Conservation (phyloP, 805 yeast genomes). For the Suhomyces prunicola region DNA sequence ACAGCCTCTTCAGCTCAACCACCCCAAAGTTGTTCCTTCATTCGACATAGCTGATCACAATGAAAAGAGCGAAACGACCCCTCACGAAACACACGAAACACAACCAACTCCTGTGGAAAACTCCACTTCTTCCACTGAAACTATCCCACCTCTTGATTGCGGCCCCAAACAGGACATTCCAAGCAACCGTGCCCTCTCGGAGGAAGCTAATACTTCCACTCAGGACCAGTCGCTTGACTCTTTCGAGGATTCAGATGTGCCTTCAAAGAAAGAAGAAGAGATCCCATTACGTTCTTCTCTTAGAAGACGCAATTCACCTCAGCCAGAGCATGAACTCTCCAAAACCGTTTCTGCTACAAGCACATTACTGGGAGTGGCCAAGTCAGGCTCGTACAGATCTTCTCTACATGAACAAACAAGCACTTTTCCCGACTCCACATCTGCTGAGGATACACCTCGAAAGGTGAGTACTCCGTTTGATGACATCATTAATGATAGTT, state of each 20-base stretch:
- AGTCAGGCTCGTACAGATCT: not conserved
- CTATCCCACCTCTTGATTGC: not conserved
- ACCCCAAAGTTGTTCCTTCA: not conserved
- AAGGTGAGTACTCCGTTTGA: not conserved
- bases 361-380: not conserved
- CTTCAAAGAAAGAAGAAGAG: constrained; percentile 7
- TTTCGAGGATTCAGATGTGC: not conserved
- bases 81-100: not conserved
- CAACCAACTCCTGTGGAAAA: not conserved
- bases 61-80: not conserved
- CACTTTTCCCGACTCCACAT: not conserved
- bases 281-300: constrained; percentile 22
- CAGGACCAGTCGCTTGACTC: not conserved
- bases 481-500: not conserved
- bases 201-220: not conserved
- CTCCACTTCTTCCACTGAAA: not conserved
- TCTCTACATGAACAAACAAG: not conserved
- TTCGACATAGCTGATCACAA: not conserved
- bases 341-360: not conserved
- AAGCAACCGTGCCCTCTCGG: not conserved
- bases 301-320: constrained; percentile 15
- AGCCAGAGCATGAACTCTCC: not conserved
- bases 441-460: not conserved
- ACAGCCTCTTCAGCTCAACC: not conserved
- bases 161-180: too few relatives aligned